Percentiles rank a stretch among this genome's conserved stretches.
Conservation (phyloP, 495 filamentous ascomycete genomes). For the Chaetomidium leptoderma region DNA sequence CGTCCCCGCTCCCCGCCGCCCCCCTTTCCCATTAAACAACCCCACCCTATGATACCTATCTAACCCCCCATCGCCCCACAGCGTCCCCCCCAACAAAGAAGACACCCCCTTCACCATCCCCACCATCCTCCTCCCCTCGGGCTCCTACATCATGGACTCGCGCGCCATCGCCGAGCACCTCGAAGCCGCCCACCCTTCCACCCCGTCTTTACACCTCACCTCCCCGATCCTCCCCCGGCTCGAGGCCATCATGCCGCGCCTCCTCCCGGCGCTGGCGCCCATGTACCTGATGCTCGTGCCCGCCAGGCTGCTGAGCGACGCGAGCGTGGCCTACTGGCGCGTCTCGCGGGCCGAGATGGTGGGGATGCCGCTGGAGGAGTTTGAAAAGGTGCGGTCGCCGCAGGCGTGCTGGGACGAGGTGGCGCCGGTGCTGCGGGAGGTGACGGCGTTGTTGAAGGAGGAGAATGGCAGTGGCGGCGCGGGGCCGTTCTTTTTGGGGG, state of each 20-base stretch:
- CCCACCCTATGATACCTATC: no score
- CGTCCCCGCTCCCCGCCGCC: constrained; percentile 15
- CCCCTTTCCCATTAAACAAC: background rate
- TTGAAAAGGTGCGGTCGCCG: constrained; percentile 35
- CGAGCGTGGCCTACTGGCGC: constrained; percentile 44
- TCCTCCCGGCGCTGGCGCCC: constrained; percentile 21
- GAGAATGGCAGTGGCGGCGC: no score
- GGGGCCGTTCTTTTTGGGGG: constrained; percentile 48
- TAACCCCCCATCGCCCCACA: constrained; percentile 18
- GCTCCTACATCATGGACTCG: constrained; percentile 55
- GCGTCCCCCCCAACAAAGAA: constrained; percentile 26
- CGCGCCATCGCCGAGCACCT: constrained; percentile 48
- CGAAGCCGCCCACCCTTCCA: constrained; percentile 50
- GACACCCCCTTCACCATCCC: constrained; percentile 50
- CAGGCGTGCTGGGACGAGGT: constrained; percentile 37
- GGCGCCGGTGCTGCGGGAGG: constrained; percentile 33
- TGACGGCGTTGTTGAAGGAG: constrained; percentile 49
- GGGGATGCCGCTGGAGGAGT: constrained; percentile 45
- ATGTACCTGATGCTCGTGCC: constrained; percentile 38
- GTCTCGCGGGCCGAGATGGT: constrained; percentile 34
- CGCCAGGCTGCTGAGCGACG: constrained; percentile 36
- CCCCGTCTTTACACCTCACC: constrained; percentile 50
- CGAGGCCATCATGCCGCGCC: constrained; percentile 15
- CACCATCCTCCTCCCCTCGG: constrained; percentile 47
- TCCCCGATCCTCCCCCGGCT: constrained; percentile 39